Evolutionary conservation across 2,329 filamentous ascomycete species (phyloP).

Genomic region (Fusarium metavorans): DNA sequence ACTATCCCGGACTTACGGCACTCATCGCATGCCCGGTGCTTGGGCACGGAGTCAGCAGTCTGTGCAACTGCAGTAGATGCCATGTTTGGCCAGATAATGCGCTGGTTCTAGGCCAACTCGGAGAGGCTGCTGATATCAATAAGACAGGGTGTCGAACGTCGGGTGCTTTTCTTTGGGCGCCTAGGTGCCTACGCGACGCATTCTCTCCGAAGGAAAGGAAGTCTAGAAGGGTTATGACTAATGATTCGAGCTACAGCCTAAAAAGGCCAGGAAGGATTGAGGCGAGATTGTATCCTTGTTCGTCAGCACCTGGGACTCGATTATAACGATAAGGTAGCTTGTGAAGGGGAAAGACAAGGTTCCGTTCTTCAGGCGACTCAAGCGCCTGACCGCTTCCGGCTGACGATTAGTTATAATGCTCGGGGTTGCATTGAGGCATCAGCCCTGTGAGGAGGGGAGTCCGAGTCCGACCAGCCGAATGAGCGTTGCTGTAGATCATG

Average conservation of each 20-base stretch:
- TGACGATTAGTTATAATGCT: background rate
- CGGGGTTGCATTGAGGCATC: constrained; percentile 20
- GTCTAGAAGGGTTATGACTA: constrained; percentile 22
- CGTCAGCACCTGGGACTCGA: background rate
- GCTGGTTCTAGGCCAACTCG: background rate
- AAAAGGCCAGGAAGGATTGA: background rate
- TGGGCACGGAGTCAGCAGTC: constrained; percentile 49
- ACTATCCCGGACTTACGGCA: constrained; percentile 65
- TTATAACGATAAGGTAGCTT: background rate
- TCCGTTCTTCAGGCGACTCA: constrained; percentile 7
- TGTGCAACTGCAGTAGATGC: constrained; percentile 24
- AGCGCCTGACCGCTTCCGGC: constrained; percentile 9
- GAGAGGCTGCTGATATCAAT: background rate
- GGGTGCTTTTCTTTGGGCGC: background rate
- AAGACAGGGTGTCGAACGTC: background rate
- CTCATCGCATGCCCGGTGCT: constrained; percentile 74
- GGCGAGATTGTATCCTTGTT: background rate
- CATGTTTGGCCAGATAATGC: constrained; percentile 31
- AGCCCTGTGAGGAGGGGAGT: constrained; percentile 27
- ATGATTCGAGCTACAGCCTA: constrained; percentile 10
- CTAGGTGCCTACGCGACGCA: background rate
- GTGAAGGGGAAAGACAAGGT: constrained; percentile 6
- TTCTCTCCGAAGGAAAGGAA: background rate
- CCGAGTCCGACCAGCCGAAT: constrained; percentile 26
- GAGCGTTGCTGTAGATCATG: background rate